Conservation (phyloP, 2,329 filamentous ascomycete genomes). For the Exserohilum turcica region DNA sequence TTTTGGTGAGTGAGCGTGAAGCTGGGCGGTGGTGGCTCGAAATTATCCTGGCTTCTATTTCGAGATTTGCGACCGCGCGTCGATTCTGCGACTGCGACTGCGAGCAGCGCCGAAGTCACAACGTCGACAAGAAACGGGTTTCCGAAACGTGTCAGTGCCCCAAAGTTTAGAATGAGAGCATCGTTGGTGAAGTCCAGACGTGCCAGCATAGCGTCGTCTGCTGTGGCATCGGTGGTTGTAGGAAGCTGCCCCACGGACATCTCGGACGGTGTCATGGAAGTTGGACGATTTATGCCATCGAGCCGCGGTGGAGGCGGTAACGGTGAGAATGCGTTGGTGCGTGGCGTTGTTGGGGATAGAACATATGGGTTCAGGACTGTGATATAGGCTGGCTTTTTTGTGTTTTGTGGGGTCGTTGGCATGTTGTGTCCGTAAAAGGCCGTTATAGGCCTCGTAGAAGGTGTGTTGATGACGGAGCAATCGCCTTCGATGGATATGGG, state of each 20-base stretch:
- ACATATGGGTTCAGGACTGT: conserved; percentile 48
- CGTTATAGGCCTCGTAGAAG: conserved; percentile 46
- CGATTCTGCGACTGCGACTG: conserved; percentile 54
- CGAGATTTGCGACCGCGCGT: conserved; percentile 34
- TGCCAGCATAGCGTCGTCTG: conserved; percentile 49
- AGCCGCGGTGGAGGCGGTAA: conserved; percentile 37
- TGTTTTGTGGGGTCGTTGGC: conserved; percentile 44
- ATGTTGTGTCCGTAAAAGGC: conserved; percentile 48
- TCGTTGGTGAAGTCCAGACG: conserved; percentile 52
- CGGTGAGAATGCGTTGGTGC: conserved; percentile 39
- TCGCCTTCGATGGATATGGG: conserved; percentile 51
- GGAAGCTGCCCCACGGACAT: conserved; percentile 42
- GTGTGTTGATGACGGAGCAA: conserved; percentile 47
- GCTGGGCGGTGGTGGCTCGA: conserved; percentile 42
- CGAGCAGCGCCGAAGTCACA: conserved; percentile 49
- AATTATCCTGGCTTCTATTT: conserved; percentile 30
- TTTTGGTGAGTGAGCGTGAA: conserved; percentile 28
- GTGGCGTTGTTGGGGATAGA: conserved; percentile 42
- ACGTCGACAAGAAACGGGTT: conserved; percentile 55
- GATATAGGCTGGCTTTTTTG: conserved; percentile 40
- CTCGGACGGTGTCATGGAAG: conserved; percentile 41
- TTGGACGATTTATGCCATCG: conserved; percentile 29
- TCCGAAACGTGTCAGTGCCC: conserved; percentile 50
- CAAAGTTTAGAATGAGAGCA: conserved; percentile 52
- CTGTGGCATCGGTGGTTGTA: conserved; percentile 43